A percentile compares a stretch with the other conserved stretches of the same genome.
Conservation (phyloP, 768 basidiomycete species). For the Lactarius vividus region DNA sequence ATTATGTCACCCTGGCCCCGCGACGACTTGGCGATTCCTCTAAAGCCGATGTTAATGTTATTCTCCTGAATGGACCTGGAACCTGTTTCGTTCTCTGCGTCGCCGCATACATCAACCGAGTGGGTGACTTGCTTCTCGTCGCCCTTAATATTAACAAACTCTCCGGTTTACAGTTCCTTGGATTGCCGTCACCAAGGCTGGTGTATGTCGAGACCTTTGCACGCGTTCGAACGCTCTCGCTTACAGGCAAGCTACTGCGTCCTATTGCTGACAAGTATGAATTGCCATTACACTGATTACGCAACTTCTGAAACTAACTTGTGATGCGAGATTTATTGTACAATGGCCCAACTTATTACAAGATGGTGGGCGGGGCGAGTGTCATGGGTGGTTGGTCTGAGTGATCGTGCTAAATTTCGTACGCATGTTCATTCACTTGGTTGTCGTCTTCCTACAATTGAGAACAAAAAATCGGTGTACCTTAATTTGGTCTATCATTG, state of each 20-base stretch:
- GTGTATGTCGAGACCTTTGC: constrained; percentile 96
- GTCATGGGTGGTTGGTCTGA: constrained; percentile 65
- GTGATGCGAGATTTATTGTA: constrained; percentile 68
- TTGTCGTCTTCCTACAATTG: background rate
- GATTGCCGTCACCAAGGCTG: constrained; percentile 63
- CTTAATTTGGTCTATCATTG: background rate
- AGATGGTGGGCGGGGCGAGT: constrained; percentile 46
- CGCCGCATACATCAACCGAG: constrained; percentile 69
- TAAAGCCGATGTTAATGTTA: constrained; percentile 74
- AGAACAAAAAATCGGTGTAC: background rate
- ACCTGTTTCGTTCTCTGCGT: constrained; percentile 81
- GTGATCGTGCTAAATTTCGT: background rate
- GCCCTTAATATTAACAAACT: constrained; percentile 11
- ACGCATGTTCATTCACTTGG: too few relatives aligned
- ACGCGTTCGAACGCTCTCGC: constrained; percentile 73
- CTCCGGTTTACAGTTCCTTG: constrained; percentile 56
- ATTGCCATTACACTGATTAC: constrained; percentile 4
- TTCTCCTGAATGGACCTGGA: constrained; percentile 93
- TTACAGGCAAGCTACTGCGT: constrained; percentile 79
- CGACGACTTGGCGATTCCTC: constrained; percentile 27
- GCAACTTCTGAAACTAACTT: constrained; percentile 4
- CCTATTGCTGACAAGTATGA: constrained; percentile 80
- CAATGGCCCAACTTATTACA: constrained; percentile 76
- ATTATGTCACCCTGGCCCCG: constrained; percentile 56
- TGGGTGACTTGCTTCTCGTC: constrained; percentile 37